phyloP scores from a whole-genome alignment of 768 basidiomycete species.

The Pholiota molesta region DNA sequence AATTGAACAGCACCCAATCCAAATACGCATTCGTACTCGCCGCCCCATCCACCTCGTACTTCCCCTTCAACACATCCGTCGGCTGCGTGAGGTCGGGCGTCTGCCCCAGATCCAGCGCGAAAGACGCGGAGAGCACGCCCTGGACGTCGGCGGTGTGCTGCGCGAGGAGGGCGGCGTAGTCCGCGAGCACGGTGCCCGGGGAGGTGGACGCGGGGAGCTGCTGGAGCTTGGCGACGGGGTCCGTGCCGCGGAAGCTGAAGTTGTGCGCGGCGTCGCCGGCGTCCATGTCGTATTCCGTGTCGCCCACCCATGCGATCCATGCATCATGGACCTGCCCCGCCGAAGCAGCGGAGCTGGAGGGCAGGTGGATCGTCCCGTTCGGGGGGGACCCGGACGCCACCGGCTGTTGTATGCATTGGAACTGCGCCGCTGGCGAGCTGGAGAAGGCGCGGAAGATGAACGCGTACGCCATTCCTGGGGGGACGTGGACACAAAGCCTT shows the following conservation, averaged over 20 bases:
- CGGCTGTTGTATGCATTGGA: conserved; percentile 36
- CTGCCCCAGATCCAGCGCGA: conserved; percentile 64
- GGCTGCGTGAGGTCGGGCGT: conserved; percentile 52
- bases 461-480: conserved; percentile 74
- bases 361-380: conserved; percentile 52
- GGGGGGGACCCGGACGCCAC: conserved; percentile 32
- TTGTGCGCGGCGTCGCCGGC: conserved; percentile 57
- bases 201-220: neutral
- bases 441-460: conserved; percentile 53
- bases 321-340: conserved; percentile 28
- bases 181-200: conserved; percentile 14
- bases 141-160: conserved; percentile 57
- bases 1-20: conserved; percentile 78
- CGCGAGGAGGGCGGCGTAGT: conserved; percentile 44
- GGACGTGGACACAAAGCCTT: conserved; percentile 43
- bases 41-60: conserved; percentile 49
- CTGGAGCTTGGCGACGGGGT: conserved; percentile 41
- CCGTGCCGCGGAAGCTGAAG: conserved; percentile 66
- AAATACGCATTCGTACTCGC: conserved; percentile 60
- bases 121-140: conserved; percentile 42
- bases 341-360: conserved; percentile 25
- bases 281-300: conserved; percentile 66
- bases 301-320: conserved; percentile 77
- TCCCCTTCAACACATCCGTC: conserved; percentile 57
- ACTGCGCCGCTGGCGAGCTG: conserved; percentile 21